Evolutionary conservation across 495 filamentous ascomycete genomes (phyloP), one percentile per base, ranked within the genome.

Genomic region (Immersiella caudata): DNA sequence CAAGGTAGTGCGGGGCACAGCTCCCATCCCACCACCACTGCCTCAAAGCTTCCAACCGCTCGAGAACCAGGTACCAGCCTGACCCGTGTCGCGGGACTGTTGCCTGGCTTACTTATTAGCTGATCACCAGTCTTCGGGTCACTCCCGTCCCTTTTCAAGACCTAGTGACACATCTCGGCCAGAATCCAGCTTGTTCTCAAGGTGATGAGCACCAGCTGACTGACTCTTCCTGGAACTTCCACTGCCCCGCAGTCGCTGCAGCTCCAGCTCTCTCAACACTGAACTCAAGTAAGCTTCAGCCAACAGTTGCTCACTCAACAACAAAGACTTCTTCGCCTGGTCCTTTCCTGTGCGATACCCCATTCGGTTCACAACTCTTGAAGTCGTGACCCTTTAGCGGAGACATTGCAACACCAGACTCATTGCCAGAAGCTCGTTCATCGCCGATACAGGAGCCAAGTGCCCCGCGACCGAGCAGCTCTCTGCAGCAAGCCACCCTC

Each of bases 1-100:
- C 36, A 21, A 26, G 55, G 7, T 16, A 67, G 62, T 67, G 71
- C 66, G 67, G 68, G 68, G 71, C 71, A 67, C 24, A 57, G 55
- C 54, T 64, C 62, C 61, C 60, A 64, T 62, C 62, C 40, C 61
- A 51, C 40, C 24, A 63, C 25, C 24, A 29, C 25, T 24, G 7
- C 18, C 24, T 26, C 40, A 33, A 24, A 27, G 61, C 40, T 33
- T 52, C 58, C 22, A 16, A 12, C 26, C 55, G 55, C 18, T 21
- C 33, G 33, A 35, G n/a, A 40, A 21, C 20, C 52, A 24, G 52
- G 21, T 26, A 55, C 21, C 52, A 16, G 20, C 52, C 29, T 29
- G 33, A 62, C 33, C 60, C 60, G 60, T 50, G 60, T 12, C 60
- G 24, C 63, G 14, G 18, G 63, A 58, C 29, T 22, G 63, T 40